Base-by-base conservation (phyloP, 257 asterid genomes). In the Cinchona pubescens region DNA sequence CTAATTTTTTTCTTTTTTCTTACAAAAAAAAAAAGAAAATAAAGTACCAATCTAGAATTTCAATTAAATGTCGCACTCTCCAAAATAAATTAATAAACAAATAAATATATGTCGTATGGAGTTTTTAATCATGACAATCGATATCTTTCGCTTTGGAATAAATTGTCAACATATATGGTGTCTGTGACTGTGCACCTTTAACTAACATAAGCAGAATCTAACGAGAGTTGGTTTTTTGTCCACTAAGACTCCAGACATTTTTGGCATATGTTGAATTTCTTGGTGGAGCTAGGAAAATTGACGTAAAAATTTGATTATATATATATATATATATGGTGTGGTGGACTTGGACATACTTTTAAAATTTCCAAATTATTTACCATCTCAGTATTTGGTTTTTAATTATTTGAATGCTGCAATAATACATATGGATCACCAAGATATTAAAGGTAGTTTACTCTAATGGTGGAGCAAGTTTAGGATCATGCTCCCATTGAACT, bases 381-480 rank as follows among this genome's bases (percentile, higher is more conserved):
- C 62, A 21, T 56, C 0, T 1, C 21, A 23, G 30, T n/a, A 56
- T 2, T 23, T 56, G 29, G 30, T 3, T 32, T n/a, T 48, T n/a
- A n/a, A n/a, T n/a, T 16, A 40, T 40, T 67, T 4, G 30, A 45
- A 25, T 43, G 25, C 15, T 43, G 56, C 58, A 67, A 4, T n/a
- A 67, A 45, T 25, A 15, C 51, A 68, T 42, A 68, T 42, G 46
- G 70, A 65, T 65, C 70, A 37, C 70, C 14, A 65, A 35, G 37
- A 40, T 8, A 5, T 30, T 45, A 61, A 9, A 6, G 68, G 10
- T 62, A 30, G 78, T 48, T 15, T 46, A 63, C 29, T 58, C 30
- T 16, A 60, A 25, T 62, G 27, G 49, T 63, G 73, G 73, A 66
- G 79, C 21, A 66, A 75, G 79, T 66, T 75, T 8, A 75, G 79